Conservation (phyloP, 2,329 filamentous ascomycete species). For the Fusarium piperis region DNA sequence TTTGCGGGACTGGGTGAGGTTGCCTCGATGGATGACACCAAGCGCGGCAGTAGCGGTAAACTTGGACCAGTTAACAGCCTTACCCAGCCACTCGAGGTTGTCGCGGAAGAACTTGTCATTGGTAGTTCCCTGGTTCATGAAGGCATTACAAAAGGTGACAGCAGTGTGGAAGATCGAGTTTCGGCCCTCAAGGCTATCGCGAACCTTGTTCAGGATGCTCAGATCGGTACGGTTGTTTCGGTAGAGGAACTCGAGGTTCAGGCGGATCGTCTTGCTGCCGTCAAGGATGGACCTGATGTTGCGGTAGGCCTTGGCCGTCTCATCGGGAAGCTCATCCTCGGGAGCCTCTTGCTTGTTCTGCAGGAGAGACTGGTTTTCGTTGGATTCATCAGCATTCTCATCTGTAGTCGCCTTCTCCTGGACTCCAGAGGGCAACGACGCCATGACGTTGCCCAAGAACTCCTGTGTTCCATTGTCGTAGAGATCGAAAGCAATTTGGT, state of each 20-base stretch:
- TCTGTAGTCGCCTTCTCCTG: conserved; percentile 54
- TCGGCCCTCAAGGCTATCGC: conserved; percentile 92
- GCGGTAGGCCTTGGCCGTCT: conserved; percentile 65
- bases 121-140: conserved; percentile 99
- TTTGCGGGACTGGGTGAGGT: conserved; percentile 91
- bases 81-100: conserved; percentile 96
- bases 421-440: conserved; percentile 73
- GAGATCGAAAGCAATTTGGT: conserved; percentile 97
- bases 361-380: conserved; percentile 61
- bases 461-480: conserved; percentile 99
- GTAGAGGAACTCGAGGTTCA: conserved; percentile 97
- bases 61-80: conserved; percentile 99
- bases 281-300: conserved; percentile 78
- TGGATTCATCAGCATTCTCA: conserved; percentile 55
- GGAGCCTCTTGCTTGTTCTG: conserved; percentile 61
- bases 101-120: conserved; percentile 99
- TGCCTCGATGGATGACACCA: conserved; percentile 95
- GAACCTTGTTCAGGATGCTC: conserved; percentile 93
- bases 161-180: conserved; percentile 99
- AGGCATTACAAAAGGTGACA: conserved; percentile 96
- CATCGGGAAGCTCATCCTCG: conserved; percentile 63
- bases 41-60: conserved; percentile 97
- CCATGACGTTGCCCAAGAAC: conserved; percentile 89
- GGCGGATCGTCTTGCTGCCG: conserved; percentile 90
- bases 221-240: conserved; percentile 94